Conservation (phyloP, 139 green algal species). For the Desmodesmus armatus region DNA sequence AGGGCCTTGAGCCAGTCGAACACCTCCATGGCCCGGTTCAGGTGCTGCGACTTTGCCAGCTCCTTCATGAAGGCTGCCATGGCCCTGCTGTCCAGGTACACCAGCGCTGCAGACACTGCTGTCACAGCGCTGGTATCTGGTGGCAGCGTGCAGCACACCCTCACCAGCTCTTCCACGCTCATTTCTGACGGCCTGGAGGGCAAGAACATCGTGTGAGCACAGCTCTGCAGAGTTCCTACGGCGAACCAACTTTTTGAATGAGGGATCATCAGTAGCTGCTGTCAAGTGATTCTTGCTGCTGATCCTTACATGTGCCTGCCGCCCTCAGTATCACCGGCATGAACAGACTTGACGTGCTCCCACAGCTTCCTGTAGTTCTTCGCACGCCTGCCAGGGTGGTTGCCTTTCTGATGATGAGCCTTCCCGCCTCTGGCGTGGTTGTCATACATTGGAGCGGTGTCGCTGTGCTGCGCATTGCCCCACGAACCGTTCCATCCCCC, state of each 20-base stretch:
- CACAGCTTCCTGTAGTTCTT: conserved; percentile 49
- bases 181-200: conserved; percentile 39
- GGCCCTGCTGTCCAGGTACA: conserved; percentile 49
- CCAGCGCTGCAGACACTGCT: conserved; percentile 49
- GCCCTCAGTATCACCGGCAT: conserved; percentile 16
- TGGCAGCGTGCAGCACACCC: conserved; percentile 45
- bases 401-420: background rate
- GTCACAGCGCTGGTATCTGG: conserved; percentile 49
- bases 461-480: no score
- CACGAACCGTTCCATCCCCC: no score
- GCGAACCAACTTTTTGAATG: no score
- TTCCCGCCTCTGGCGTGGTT: background rate
- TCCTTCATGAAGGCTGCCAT: conserved; percentile 65
- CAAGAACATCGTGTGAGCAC: background rate
- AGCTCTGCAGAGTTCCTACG: background rate
- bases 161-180: conserved; percentile 56
- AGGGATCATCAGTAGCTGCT: no score
- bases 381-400: background rate
- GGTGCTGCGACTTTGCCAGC: conserved; percentile 54
- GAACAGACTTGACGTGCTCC: conserved; percentile 52
- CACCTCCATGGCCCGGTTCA: conserved; percentile 59
- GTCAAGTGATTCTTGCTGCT: no score
- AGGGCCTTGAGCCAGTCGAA: conserved; percentile 72
- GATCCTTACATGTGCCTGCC: background rate
- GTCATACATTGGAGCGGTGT: no score